Conservation (phyloP, 176 grass and related monocot species). For the Ensete glaucum region DNA sequence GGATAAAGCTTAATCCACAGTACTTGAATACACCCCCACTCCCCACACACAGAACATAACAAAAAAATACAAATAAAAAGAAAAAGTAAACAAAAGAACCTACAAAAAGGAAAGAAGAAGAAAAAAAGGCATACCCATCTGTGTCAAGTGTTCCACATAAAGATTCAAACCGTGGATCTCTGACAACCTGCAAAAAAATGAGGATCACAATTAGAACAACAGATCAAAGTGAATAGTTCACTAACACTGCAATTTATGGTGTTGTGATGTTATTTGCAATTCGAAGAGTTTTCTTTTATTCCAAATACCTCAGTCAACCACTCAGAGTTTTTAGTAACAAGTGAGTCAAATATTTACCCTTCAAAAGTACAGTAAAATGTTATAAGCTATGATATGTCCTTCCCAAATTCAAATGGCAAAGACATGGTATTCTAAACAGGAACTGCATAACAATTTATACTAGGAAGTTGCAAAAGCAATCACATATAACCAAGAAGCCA, state of each 20-base stretch:
- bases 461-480: not conserved
- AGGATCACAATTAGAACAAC: not conserved
- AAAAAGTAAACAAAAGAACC: not conserved
- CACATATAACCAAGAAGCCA: not conserved
- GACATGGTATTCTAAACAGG: too few species aligned
- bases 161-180: conserved; percentile 47
- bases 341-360: not conserved
- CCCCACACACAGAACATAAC: not conserved
- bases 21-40: too few species aligned
- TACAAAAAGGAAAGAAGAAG: not conserved
- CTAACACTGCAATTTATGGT: too few species aligned
- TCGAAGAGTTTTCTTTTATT: not conserved
- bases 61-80: too few species aligned
- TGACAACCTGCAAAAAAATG: conserved; percentile 10
- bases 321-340: not conserved
- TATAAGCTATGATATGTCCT: not conserved
- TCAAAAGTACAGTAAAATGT: not conserved
- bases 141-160: conserved; percentile 62
- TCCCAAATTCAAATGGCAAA: not conserved
- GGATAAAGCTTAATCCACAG: not conserved
- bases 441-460: not conserved
- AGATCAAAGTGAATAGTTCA: not conserved
- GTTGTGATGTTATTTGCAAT: too few species aligned
- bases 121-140: conserved; percentile 43
- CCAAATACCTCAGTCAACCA: not conserved